phyloP scores from a whole-genome alignment of 331 rosid species.

The Rosa hybrid region DNA sequence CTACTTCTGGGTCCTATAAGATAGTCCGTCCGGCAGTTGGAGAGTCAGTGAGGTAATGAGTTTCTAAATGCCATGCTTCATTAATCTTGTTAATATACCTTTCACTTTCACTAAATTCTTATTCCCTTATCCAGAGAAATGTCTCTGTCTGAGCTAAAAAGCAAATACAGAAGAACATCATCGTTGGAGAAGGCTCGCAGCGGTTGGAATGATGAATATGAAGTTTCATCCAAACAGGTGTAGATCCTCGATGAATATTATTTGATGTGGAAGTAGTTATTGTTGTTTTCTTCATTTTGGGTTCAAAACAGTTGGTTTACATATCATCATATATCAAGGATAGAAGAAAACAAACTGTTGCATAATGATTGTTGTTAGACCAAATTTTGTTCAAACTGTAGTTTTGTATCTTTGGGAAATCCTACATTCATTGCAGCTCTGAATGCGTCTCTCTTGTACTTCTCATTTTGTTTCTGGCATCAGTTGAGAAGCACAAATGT shows the following conservation, averaged over 20 bases:
- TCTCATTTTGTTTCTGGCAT: neutral
- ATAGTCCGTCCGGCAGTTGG: slow-evolving; percentile 98
- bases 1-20: slow-evolving; percentile 73
- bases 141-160: slow-evolving; percentile 81
- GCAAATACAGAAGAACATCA: slow-evolving; percentile 76
- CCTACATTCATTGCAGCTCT: neutral
- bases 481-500: neutral
- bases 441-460: neutral
- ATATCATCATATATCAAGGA: neutral
- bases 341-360: neutral
- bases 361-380: slow-evolving; percentile 10
- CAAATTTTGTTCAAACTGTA: neutral
- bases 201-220: slow-evolving; percentile 96
- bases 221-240: slow-evolving; percentile 93
- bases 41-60: slow-evolving; percentile 79
- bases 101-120: slow-evolving; percentile 17
- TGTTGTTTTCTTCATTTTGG: neutral
- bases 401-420: neutral
- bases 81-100: slow-evolving; percentile 14
- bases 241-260: slow-evolving; percentile 20
- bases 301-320: neutral
- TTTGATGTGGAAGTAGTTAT: slow-evolving; percentile 1
- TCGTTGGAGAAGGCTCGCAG: slow-evolving; percentile 80
- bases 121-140: slow-evolving; percentile 65
- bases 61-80: slow-evolving; percentile 20